A percentile compares a stretch with the other conserved stretches of the same genome.
Conservation (phyloP, 202 grass and related monocot species). For the Digitaria exilis region DNA sequence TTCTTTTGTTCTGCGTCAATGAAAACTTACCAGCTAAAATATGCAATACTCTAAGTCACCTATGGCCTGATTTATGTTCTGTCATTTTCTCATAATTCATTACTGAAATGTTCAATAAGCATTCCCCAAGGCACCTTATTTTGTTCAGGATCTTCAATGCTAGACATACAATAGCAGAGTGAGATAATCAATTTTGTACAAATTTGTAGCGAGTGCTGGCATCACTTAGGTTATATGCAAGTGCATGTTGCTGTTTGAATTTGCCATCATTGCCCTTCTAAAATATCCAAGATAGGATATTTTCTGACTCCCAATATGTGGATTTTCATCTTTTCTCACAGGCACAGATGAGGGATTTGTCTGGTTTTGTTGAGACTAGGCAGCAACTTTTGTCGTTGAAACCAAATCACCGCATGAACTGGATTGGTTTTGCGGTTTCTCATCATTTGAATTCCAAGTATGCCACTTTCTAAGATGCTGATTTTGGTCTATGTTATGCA, state of each 20-base stretch:
- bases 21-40: background rate
- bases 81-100: conserved; percentile 37
- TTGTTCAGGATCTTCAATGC: background rate
- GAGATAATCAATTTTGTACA: background rate
- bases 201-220: conserved; percentile 22
- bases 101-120: conserved; percentile 4
- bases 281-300: background rate
- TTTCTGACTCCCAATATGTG: conserved; percentile 37
- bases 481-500: conserved; percentile 28
- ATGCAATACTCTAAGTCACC: background rate
- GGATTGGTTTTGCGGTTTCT: conserved; percentile 97
- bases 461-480: conserved; percentile 31
- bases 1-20: background rate
- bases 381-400: conserved; percentile 92
- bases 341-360: conserved; percentile 98
- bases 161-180: background rate
- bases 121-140: conserved; percentile 15
- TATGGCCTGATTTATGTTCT: conserved; percentile 1
- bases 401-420: conserved; percentile 99
- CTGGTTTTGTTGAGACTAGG: conserved; percentile 99
- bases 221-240: conserved; percentile 7
- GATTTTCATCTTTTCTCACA: conserved; percentile 43
- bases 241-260: conserved; percentile 9
- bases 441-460: conserved; percentile 99
- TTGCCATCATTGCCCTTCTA: background rate